Percentiles rank a stretch among this genome's conserved stretches.
Evolutionary conservation across 2,329 filamentous ascomycete species (phyloP).

Genomic region (Malbranchea cinnamomea): DNA sequence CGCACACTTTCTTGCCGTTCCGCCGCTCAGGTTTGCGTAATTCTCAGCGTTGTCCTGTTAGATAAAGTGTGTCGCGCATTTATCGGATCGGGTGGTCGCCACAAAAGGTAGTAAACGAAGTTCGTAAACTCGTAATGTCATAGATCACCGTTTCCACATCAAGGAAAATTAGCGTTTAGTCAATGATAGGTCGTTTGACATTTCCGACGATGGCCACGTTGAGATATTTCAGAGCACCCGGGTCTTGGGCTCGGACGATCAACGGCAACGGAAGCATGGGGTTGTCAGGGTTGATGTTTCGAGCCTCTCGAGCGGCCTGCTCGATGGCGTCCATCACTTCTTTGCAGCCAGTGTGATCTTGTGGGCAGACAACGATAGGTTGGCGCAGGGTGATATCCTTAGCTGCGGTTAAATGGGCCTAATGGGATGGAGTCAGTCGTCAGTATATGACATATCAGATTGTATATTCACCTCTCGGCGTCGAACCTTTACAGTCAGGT

Average conservation of each 20-base stretch:
- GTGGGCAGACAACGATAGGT: conserved; percentile 87
- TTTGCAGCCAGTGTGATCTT: conserved; percentile 90
- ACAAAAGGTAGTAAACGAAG: too few species aligned
- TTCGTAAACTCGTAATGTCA: too few species aligned
- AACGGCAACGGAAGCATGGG: conserved; percentile 79
- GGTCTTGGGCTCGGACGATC: conserved; percentile 68
- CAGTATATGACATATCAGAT: conserved; percentile 8
- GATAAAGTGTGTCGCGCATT: too few species aligned
- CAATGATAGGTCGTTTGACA: conserved; percentile 48
- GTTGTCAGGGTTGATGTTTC: conserved; percentile 73
- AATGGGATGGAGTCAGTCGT: conserved; percentile 7
- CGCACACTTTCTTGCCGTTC: too few species aligned
- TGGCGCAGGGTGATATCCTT: conserved; percentile 80
- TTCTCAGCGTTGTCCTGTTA: too few species aligned
- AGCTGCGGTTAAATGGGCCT: conserved; percentile 80
- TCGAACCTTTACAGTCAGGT: conserved; percentile 75
- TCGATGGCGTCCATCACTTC: conserved; percentile 98
- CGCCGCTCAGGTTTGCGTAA: too few species aligned
- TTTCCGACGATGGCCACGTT: conserved; percentile 50
- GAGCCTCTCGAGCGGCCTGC: conserved; percentile 84
- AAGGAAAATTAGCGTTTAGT: conserved; percentile 42
- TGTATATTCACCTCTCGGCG: conserved; percentile 1
- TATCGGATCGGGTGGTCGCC: too few species aligned
- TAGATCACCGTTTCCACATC: too few species aligned
- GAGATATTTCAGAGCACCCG: conserved; percentile 42